A percentile compares a stretch with the other conserved stretches of the same genome.
phyloP scores from a whole-genome alignment of 169 alveolate genomes.

The Perkinsus olseni region DNA sequence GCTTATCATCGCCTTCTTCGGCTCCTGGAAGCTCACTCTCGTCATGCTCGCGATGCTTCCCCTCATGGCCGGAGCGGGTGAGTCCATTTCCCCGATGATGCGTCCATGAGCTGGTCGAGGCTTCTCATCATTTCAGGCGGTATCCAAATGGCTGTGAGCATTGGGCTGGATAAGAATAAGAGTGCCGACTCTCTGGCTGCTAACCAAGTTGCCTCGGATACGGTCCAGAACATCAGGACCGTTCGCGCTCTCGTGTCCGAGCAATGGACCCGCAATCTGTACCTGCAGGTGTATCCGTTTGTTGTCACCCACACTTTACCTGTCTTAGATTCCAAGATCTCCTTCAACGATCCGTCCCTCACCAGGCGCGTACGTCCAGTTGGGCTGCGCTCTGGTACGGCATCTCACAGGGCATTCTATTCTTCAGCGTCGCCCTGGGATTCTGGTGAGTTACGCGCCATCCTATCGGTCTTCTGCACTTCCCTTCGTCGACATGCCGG shows the following conservation, averaged over 20 bases:
- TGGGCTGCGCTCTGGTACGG: conserved; percentile 52
- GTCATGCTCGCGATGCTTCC: conserved; percentile 35
- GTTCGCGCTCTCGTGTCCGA: conserved; percentile 55
- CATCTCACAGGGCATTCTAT: conserved; percentile 45
- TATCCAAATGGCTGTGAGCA: background rate
- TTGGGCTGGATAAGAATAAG: background rate
- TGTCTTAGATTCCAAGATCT: background rate
- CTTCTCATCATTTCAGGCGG: background rate
- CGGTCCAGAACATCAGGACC: conserved; percentile 55
- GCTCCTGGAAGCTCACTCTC: conserved; percentile 33
- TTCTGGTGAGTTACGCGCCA: too few relatives aligned
- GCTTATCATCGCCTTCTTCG: conserved; percentile 27
- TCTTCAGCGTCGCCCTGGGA: background rate
- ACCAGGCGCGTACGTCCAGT: conserved; percentile 20
- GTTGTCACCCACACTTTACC: background rate
- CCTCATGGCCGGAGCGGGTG: background rate
- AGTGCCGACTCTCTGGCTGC: conserved; percentile 20
- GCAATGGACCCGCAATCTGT: background rate
- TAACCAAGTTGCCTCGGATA: conserved; percentile 47
- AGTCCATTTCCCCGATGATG: background rate
- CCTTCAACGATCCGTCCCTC: background rate
- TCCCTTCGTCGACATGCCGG: conserved; percentile 13
- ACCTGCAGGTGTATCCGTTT: conserved; percentile 26
- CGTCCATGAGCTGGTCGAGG: too few relatives aligned
- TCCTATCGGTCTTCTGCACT: background rate